phyloP scores from a whole-genome alignment of 176 grass and related monocot genomes.

The Rhipidocladum racemiflorum region DNA sequence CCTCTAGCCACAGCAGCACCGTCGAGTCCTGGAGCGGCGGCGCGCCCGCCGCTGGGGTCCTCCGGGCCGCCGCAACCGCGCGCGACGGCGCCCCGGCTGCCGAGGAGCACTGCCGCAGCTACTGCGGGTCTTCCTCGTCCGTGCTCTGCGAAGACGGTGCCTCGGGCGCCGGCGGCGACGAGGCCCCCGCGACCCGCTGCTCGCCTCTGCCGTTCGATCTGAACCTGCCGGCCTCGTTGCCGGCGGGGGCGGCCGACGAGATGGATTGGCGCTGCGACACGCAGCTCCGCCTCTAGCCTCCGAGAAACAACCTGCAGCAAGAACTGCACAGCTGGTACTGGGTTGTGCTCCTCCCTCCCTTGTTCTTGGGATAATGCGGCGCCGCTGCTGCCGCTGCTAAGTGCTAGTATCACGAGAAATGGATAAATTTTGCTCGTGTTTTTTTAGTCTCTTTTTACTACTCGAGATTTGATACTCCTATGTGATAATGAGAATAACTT shows the following conservation, averaged over 20 bases:
- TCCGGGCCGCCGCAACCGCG: constrained; percentile 14
- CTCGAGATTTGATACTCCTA: constrained; percentile 30
- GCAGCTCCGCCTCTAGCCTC: constrained; percentile 46
- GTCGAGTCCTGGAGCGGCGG: constrained; percentile 62
- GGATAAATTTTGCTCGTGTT: constrained; percentile 3
- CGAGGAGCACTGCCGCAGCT: constrained; percentile 61
- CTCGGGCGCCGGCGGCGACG: constrained; percentile 36
- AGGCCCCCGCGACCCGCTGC: constrained; percentile 24
- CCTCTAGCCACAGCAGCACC: constrained; percentile 81
- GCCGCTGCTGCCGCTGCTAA: neutral
- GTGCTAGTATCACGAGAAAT: constrained; percentile 19
- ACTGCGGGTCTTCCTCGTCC: constrained; percentile 69
- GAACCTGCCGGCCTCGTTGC: constrained; percentile 50
- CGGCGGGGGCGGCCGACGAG: constrained; percentile 34
- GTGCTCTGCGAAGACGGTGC: constrained; percentile 53
- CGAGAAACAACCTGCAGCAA: neutral
- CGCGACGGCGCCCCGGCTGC: neutral
- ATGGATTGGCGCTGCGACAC: constrained; percentile 68
- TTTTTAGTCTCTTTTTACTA: neutral
- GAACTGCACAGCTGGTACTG: neutral
- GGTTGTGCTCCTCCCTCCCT: neutral
- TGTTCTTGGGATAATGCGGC: neutral
- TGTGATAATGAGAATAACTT: constrained; percentile 48
- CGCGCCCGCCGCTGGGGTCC: neutral
- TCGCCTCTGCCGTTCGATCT: constrained; percentile 65